These are phyloP conservation scores for Verticillium tricorpus DNA, from an alignment of 2,329 filamentous ascomycete species.

Conservation along the genomic window DNA sequence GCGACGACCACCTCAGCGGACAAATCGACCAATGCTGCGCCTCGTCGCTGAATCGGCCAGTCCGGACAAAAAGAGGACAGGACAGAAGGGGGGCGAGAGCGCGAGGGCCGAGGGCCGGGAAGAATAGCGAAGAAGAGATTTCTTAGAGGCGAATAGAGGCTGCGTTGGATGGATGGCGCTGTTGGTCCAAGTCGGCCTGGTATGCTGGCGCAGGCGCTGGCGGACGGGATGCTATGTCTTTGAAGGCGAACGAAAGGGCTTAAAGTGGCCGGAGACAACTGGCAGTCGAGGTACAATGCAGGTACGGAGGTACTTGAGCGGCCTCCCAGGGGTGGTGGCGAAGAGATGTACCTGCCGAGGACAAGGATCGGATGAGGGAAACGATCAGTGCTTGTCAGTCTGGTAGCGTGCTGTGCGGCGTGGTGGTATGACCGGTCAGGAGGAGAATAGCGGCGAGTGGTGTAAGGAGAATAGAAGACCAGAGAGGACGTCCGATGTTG, in stretches of 20 bases:
- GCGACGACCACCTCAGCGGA: neutral
- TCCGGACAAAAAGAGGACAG: neutral
- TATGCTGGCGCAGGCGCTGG: neutral
- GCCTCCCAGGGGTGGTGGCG: neutral
- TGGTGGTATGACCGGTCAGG: neutral
- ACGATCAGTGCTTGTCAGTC: neutral
- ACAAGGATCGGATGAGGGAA: neutral
- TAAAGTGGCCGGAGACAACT: neutral
- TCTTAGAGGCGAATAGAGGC: conserved; percentile 1
- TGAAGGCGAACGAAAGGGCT: neutral
- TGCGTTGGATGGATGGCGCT: neutral
- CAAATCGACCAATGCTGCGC: neutral
- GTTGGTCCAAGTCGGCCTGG: neutral
- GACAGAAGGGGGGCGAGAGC: neutral
- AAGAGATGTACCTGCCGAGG: conserved; percentile 1
- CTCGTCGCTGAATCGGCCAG: neutral
- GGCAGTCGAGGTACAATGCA: neutral
- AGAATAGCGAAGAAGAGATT: neutral
- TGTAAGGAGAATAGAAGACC: neutral
- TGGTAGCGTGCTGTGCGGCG: neutral
- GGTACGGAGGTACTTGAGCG: neutral
- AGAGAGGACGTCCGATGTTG: neutral
- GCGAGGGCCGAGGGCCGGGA: neutral
- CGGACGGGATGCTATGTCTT: neutral
- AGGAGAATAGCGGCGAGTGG: neutral